Base-by-base conservation (phyloP, 202 grass and related monocot genomes). In the Schoenoplectus tabernaemontani region DNA sequence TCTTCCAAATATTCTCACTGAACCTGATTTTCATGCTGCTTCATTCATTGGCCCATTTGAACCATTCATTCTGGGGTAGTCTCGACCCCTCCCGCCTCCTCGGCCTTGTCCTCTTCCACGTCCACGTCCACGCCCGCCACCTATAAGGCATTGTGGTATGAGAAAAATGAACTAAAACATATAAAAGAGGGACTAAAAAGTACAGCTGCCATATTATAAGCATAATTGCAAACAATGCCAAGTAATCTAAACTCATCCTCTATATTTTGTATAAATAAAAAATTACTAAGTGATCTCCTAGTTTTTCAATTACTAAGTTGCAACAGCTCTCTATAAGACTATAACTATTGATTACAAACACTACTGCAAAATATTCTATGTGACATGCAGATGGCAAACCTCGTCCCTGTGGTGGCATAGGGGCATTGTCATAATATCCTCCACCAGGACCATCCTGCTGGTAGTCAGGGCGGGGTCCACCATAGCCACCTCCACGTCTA, bases 1-100 rank as follows among this genome's bases (percentile, higher is more conserved):
- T 43, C 61, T 39, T 69, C 65, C 30, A 74, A 79, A 51, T 37
- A 73, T 68, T 75, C 47, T 75, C 30, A 36, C 28, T 36, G 24
- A 75, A 75, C 47, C 70, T 53, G 13, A n/a, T 26, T 34, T 33
- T 80, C 60, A 62, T 47, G 76, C 71, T 6, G 2, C 59, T 19
- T 47, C 78, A 64, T 38, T 62, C 4, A 81, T 69, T 66, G 63
- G 69, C 62, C 72, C 85, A 15, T 87, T 78, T 23, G 82, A 78
- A 62, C 88, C 83, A 15, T 88, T 87, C 26, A 79, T 58, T 67
- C 62, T 82, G 12, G 63, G 50, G 28, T 83, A 83, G 8, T 84
- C 84, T 5, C 88, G 87, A 80, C 86, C 84, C 44, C 91, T 90
- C 62, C 91, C 95, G 71, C 86, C 85, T 54, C 91, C 90, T 76